Evolutionary conservation across 352 stramenopile genomes (phyloP), one percentile per base, ranked within the genome.

Genomic region (Pythium aristosporum): DNA sequence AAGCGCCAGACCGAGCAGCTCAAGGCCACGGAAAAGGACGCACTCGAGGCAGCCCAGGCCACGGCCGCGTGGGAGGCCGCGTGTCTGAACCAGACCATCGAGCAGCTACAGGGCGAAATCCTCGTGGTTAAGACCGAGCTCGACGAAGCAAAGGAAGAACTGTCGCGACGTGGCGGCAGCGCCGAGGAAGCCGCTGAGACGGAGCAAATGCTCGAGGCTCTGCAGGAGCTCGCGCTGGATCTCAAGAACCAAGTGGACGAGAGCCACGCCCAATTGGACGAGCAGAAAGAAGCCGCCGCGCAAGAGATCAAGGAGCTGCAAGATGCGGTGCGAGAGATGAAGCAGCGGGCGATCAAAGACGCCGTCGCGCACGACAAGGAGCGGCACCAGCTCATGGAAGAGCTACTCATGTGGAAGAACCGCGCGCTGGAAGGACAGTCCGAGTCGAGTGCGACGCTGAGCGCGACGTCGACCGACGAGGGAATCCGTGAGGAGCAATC

Each of bases 51-150:
- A 8, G 64, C 64, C 1, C 56, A 71, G n/a, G 64, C 64, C 23
- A 71, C 42, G 30, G 64, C 64, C 4, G 64, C 49, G 41, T 71
- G 64, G 64, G 64, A 71, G 37, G 50, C 37, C 3, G 57, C 64
- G 43, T 71, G 64, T 60, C 39, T 71, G 43, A 71, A 71, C 51
- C 64, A 66, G 39, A 71, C 49, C n/a, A 71, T 71, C 28, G 64
- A 71, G 23, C 42, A 71, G 46, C 64, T 71, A 2, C 57, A 63
- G 25, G 50, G 51, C 6, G 57, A 71, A 43, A 30, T 71, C 11
- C 50, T 66, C 10, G 47, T 25, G 25, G n/a, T 63, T 21, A 57
- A 57, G 44, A 66, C 51, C 1, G 64, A 71, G 21, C 46, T 71
- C 43, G 64, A 65, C 18, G 36, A 49, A 13, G 36, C 64, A 2